These are phyloP conservation scores for Arthroderma sp. DNA, from an alignment of 2,329 filamentous ascomycete genomes.

Conservation along the genomic window DNA sequence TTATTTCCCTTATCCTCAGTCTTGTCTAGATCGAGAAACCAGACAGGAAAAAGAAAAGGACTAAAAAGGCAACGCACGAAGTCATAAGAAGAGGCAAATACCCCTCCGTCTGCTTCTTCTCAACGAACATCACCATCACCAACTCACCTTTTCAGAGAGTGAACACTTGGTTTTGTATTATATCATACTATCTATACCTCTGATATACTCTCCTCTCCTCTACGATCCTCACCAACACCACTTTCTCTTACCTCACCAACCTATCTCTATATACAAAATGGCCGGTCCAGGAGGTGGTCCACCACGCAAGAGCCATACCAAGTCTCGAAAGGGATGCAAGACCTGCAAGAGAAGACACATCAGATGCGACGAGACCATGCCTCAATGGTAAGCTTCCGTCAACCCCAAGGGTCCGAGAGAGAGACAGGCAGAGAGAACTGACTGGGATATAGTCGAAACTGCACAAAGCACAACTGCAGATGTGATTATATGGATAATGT, in stretches of 20 bases:
- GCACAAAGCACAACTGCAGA: slow-evolving; percentile 95
- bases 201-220: neutral
- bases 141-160: neutral
- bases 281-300: slow-evolving; percentile 90
- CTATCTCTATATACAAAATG: slow-evolving; percentile 40
- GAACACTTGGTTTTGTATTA: neutral
- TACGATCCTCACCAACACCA: neutral
- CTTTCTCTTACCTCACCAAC: neutral
- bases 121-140: neutral
- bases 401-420: neutral
- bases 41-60: neutral
- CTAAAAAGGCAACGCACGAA: no score
- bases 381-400: slow-evolving; percentile 64
- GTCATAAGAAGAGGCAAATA: neutral
- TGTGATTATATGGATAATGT: slow-evolving; percentile 94
- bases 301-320: slow-evolving; percentile 84
- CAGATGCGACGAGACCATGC: slow-evolving; percentile 92
- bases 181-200: neutral
- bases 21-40: no score
- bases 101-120: neutral
- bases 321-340: slow-evolving; percentile 95
- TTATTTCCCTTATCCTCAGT: no score
- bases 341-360: slow-evolving; percentile 97
- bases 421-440: slow-evolving; percentile 6
- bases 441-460: slow-evolving; percentile 62